Conservation (phyloP, 228 moss, liverwort and hornwort species). For the Sphagnum fallax region DNA sequence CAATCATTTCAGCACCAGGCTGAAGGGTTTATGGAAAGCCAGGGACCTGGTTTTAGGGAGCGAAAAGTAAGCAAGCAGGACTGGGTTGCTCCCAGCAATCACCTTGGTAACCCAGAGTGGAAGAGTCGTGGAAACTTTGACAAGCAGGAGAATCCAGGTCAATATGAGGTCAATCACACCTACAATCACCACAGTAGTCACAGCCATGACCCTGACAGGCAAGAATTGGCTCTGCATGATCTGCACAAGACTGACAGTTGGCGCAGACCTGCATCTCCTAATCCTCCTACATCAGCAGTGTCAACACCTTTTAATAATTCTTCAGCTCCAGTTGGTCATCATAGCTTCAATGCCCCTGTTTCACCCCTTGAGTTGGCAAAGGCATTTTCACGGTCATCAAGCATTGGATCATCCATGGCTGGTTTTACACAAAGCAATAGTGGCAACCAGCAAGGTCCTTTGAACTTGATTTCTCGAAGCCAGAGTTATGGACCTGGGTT, state of each 20-base stretch:
- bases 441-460: slow-evolving; percentile 56
- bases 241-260: slow-evolving; percentile 93
- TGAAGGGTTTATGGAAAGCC: slow-evolving; percentile 55
- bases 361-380: slow-evolving; percentile 91
- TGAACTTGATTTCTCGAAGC: slow-evolving; percentile 50
- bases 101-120: slow-evolving; percentile 39
- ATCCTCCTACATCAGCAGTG: slow-evolving; percentile 39
- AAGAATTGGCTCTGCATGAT: slow-evolving; percentile 60
- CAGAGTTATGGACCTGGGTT: slow-evolving; percentile 57
- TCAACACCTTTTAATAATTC: slow-evolving; percentile 39
- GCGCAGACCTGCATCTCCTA: slow-evolving; percentile 68
- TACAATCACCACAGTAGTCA: slow-evolving; percentile 54
- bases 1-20: slow-evolving; percentile 62
- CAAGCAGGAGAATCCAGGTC: slow-evolving; percentile 41
- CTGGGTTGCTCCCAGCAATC: slow-evolving; percentile 26
- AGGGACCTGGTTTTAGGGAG: slow-evolving; percentile 19
- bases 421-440: slow-evolving; percentile 51
- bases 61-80: slow-evolving; percentile 51
- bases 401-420: slow-evolving; percentile 55
- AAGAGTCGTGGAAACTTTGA: slow-evolving; percentile 58
- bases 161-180: slow-evolving; percentile 34
- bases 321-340: slow-evolving; percentile 55
- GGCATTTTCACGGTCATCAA: slow-evolving; percentile 81
- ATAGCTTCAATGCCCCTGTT: slow-evolving; percentile 58
- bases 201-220: slow-evolving; percentile 53